Percentiles rank a stretch among this genome's conserved stretches.
phyloP scores from a whole-genome alignment of 371 early-diverging fungal species.

The Apophysomyces elegans region DNA sequence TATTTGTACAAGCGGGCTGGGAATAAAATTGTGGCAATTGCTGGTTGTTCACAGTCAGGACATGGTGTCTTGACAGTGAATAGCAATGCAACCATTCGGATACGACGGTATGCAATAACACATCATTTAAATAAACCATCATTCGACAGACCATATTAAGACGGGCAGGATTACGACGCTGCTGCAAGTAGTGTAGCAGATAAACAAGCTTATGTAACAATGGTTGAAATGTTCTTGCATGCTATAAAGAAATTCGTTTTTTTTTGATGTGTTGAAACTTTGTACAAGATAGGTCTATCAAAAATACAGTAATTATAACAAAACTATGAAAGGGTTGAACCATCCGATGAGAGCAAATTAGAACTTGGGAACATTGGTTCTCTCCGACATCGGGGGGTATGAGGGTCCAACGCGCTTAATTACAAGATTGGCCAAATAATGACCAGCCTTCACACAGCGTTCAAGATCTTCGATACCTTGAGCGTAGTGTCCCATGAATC shows the following conservation, averaged over 20 bases:
- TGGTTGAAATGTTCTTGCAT: too few relatives aligned
- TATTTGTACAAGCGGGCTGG: too few relatives aligned
- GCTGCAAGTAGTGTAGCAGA: too few relatives aligned
- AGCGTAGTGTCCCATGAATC: conserved; percentile 85
- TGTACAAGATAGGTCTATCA: conserved; percentile 3
- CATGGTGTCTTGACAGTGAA: too few relatives aligned
- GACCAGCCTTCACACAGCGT: conserved; percentile 82
- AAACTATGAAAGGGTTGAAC: conserved; percentile 8
- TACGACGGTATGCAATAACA: too few relatives aligned
- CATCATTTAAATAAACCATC: too few relatives aligned
- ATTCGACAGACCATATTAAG: too few relatives aligned
- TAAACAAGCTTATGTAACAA: too few relatives aligned
- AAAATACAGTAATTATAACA: not conserved
- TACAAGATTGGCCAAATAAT: conserved; percentile 89
- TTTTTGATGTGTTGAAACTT: conserved; percentile 10
- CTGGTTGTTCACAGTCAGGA: too few relatives aligned
- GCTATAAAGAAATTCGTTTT: not conserved
- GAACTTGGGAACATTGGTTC: conserved; percentile 49
- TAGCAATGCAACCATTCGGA: too few relatives aligned
- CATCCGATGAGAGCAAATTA: conserved; percentile 23
- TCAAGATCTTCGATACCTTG: conserved; percentile 67
- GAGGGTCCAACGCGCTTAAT: conserved; percentile 90
- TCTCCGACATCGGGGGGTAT: conserved; percentile 64
- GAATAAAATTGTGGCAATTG: too few relatives aligned
- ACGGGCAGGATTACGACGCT: too few relatives aligned